Evolutionary conservation across 1,139 yeast species (phyloP), one percentile per base, ranked within the genome.

Genomic region (Candida sp.): DNA sequence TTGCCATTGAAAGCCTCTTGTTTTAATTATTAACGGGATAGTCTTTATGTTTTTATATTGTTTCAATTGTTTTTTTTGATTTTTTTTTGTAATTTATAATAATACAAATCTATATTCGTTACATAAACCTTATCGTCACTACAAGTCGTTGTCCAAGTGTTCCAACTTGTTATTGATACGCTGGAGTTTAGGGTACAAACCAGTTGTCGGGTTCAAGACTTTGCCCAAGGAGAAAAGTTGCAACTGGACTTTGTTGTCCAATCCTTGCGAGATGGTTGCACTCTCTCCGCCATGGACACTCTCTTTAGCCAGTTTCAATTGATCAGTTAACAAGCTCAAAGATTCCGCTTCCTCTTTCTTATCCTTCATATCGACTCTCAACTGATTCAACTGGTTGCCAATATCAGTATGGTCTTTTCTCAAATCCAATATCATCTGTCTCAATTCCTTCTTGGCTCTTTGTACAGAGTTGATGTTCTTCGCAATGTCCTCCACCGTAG

Each of bases 401-500:
- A 80, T 73, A 4, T 58, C 53, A 23, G 70, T 65, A 49, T 81
- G 80, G 9, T 71, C 66, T 41, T 71, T 63, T 46, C 78, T 65
- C 7, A 75, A 56, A 8, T 75, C 69, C 52, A 70, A 73, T 2
- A 83, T 75, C 44, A 68, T 61, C n/a, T 59, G 51, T 52, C 88
- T 62, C 23, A 74, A 55, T 3, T 69, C 71, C 47, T 73, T 72
- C 58, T 83, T 83, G 43, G 66, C 62, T 42, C 61, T 60, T 54
- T 77, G 83, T 2, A 74, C 65, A 32, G 65, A 67, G 6, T 58
- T 52, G 6, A 83, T 69, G 33, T 75, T 75, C 35, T 63, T 65
- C 1, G 73, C 58, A 7, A 81, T 63, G 45, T 75, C 75, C 44
- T 74, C 70, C 42, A 82, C 79, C 27, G 73, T 72, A 12, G 75